Base-by-base conservation (phyloP, 192 early-diverging fungal genomes). In the Coemansia guatemalensis region DNA sequence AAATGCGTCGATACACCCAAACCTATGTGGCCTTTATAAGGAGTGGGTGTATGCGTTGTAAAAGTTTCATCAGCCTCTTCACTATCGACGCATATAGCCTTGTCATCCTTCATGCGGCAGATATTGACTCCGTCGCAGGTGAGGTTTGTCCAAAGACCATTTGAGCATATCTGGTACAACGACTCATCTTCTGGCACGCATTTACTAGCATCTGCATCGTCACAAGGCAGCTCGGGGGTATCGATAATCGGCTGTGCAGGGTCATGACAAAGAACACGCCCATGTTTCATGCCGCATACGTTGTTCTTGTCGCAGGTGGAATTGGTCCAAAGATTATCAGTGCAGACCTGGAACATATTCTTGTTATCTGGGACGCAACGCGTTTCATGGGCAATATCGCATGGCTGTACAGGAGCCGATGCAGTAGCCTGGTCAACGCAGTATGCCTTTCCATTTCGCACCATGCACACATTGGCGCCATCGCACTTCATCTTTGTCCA, bases 401-500 rank as follows among this genome's bases (percentile, higher is more conserved):
- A 81, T 1, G 68, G 35, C 39, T 65, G 57, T 23, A 67, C 68
- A 7, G 72, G 72, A 0, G 68, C 68, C 4, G 74, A 39, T n/a
- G 78, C 71, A 2, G 60, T 67, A 7, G 57, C 65, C 57, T 59
- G 12, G 39, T 68, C 68, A 21, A 74, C 72, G 18, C 78, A 81
- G 18, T 48, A 24, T 0, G 72, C 58, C 44, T 71, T 71, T 8
- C 60, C 68, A 30, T 68, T 49, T 20, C 72, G 64, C 23, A 44
- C 56, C 53, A 68, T 58, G 60, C 78, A 81, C 9, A 74, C 68
- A 26, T 74, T 81, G 41, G 14, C 51, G 35, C 61, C 68, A 5
- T 71, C 65, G 55, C 78, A 81, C 22, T 65, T 58, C 71, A 74
- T 74, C 29, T 71, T 68, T 32, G 50, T 48, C 78, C 78, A 81